Evolutionary conservation across 208 protist species (phyloP).

Genomic region (Trypanosoma melophagium): DNA sequence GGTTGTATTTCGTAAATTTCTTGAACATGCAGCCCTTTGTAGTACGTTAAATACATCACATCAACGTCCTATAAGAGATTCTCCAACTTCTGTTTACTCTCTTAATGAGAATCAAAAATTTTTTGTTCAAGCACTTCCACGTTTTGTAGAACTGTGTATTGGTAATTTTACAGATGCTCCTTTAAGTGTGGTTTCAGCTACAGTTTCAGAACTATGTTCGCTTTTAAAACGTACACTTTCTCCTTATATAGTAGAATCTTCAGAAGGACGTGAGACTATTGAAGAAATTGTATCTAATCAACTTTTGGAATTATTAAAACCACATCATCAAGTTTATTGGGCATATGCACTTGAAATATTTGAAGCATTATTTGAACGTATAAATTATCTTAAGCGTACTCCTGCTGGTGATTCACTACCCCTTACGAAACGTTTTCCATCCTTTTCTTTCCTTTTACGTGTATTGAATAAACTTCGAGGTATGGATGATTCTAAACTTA

Average conservation of each 20-base stretch:
- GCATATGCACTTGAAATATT: conserved; percentile 61
- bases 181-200: conserved; percentile 40
- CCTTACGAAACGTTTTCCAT: conserved; percentile 66
- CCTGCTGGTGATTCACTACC: conserved; percentile 26
- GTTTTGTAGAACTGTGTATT: conserved; percentile 65
- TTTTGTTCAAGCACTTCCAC: conserved; percentile 50
- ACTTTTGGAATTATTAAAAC: conserved; percentile 74
- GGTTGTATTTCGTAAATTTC: conserved; percentile 76
- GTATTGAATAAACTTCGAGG: conserved; percentile 85
- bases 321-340: conserved; percentile 76
- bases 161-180: conserved; percentile 65
- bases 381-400: conserved; percentile 82
- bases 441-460: conserved; percentile 65
- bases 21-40: conserved; percentile 66
- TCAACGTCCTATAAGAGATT: conserved; percentile 21
- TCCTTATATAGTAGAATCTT: conserved; percentile 79
- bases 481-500: conserved; percentile 76
- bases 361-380: conserved; percentile 52
- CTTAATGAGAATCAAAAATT: conserved; percentile 45
- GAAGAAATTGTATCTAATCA: conserved; percentile 65
- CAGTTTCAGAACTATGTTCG: conserved; percentile 49
- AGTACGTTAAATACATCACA: conserved; percentile 4
- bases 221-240: conserved; percentile 71
- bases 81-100: conserved; percentile 39
- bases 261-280: conserved; percentile 64